Evolutionary conservation across 495 filamentous ascomycete species (phyloP).

Genomic region (Talaromyces ruber): DNA sequence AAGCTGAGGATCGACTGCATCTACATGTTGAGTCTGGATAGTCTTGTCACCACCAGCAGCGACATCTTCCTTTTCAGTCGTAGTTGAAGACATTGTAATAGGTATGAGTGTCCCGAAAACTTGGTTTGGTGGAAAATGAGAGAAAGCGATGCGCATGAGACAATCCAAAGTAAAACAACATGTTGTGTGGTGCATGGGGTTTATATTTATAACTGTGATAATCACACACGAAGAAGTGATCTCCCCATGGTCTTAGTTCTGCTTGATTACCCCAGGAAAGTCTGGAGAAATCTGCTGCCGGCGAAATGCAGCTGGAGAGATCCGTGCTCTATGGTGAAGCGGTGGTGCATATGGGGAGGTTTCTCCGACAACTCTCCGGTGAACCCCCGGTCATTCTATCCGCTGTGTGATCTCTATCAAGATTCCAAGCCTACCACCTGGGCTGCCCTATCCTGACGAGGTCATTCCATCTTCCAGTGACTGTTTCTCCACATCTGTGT

Average conservation of each 20-base stretch:
- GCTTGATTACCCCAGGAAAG: not conserved
- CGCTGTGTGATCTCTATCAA: not conserved
- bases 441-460: too few relatives aligned
- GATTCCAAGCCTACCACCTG: not conserved
- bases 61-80: not conserved
- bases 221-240: not conserved
- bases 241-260: not conserved
- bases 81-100: not conserved
- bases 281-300: not conserved
- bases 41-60: not conserved
- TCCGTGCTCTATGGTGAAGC: too few relatives aligned
- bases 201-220: not conserved
- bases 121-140: not conserved
- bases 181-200: not conserved
- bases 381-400: not conserved
- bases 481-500: not conserved
- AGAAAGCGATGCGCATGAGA: not conserved
- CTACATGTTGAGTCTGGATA: slow-evolving; percentile 17
- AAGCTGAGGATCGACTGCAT: slow-evolving; percentile 2
- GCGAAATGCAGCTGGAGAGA: not conserved
- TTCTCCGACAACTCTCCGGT: not conserved
- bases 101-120: not conserved
- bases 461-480: not conserved
- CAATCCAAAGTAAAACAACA: not conserved
- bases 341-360: not conserved